Percentiles rank a stretch among this genome's conserved stretches.
phyloP scores from a whole-genome alignment of 805 yeast genomes.

The Metschnikowia aberdeeniae region DNA sequence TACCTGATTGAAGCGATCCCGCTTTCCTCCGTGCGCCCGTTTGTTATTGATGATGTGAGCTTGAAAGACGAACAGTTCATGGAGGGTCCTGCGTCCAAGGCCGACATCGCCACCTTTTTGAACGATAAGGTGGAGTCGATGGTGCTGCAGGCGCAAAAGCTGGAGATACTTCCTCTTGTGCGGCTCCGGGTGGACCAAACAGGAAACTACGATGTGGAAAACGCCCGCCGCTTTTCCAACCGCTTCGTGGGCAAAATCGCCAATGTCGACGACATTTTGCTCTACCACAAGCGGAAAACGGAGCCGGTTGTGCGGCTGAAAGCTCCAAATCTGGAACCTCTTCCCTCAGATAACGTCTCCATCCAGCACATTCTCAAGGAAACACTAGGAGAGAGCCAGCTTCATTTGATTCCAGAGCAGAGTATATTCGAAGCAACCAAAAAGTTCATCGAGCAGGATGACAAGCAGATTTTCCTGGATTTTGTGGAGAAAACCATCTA shows the following conservation, averaged over 20 bases:
- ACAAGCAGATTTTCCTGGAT: conserved; percentile 63
- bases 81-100: conserved; percentile 58
- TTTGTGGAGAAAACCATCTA: conserved; percentile 55
- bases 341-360: conserved; percentile 14
- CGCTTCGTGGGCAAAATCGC: conserved; percentile 89
- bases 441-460: conserved; percentile 76
- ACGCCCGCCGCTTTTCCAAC: conserved; percentile 83
- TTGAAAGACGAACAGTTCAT: conserved; percentile 51
- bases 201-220: conserved; percentile 90
- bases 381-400: conserved; percentile 56
- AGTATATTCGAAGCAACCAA: conserved; percentile 74
- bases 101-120: conserved; percentile 57
- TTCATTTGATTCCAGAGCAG: conserved; percentile 66
- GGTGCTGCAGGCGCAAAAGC: conserved; percentile 29
- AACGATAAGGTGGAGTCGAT: conserved; percentile 61
- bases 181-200: conserved; percentile 83
- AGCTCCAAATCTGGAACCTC: not conserved
- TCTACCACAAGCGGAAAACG: conserved; percentile 52
- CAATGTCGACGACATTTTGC: conserved; percentile 81
- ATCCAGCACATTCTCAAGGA: conserved; percentile 61
- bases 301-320: conserved; percentile 10
- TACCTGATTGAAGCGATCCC: conserved; percentile 57
- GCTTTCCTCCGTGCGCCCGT: conserved; percentile 75
- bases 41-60: conserved; percentile 63
- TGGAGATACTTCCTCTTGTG: conserved; percentile 57